Base-by-base conservation (phyloP, 495 filamentous ascomycete genomes). In the Wilcoxina mikolae region DNA sequence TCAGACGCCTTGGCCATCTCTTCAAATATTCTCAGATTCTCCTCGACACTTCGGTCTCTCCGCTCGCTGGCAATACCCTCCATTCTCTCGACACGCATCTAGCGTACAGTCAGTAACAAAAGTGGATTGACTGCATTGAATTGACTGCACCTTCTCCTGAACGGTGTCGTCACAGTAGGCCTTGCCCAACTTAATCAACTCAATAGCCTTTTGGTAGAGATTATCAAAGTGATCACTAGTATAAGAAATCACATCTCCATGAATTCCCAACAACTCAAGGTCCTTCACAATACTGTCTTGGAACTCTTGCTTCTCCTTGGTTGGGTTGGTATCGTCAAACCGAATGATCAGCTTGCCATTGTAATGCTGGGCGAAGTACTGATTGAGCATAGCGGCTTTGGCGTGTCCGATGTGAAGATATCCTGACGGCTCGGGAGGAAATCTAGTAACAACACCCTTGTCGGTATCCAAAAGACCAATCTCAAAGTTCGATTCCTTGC, bases 321-420 rank as follows among this genome's bases (percentile, higher is more conserved):
- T 77, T 11, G 89, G 89, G 69, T 95, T 95, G 43, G 89, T 95
- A 62, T 95, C 89, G 59, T 95, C 89, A 57, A 94, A 87, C 45
- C 87, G 81, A 45, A 90, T 76, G 42, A 88, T 77, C 54, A 95
- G 72, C 31, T 76, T 87, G 53, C 89, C 89, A 41, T 83, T 78
- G 69, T 93, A 94, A 67, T 84, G 79, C 61, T 95, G 84, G 11
- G 88, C 89, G 56, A 95, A 95, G 76, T 87, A 95, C 65, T 94
- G 87, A 69, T 87, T 91, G 39, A 95, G 76, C 39, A 95, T 73
- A 10, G 88, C 89, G 11, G 89, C 89, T 70, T 94, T 95, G 49
- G 85, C 86, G 68, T 94, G 89, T 50, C 89, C 89, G 54, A 94
- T 93, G 69, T 94, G 88, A 28, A 94, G 79, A 60, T 94, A 94